Evolutionary conservation across 2,329 filamentous ascomycete genomes (phyloP).

Genomic region (Pyrenophora seminiperda): DNA sequence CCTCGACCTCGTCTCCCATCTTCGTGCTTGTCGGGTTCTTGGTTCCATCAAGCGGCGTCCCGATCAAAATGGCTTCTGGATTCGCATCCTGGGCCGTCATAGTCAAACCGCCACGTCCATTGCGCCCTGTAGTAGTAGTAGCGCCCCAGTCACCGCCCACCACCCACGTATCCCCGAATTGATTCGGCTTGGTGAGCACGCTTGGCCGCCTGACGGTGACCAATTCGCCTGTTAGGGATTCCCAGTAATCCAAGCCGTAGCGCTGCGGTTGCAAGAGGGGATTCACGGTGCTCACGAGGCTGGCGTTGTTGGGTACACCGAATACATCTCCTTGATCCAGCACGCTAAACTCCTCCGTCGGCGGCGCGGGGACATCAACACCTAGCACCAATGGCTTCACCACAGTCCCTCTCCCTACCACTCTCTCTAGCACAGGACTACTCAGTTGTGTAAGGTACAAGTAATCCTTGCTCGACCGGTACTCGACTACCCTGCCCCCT

Average conservation of each 20-base stretch:
- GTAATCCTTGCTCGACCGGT: constrained; percentile 61
- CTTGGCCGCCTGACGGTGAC: constrained; percentile 65
- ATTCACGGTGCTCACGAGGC: constrained; percentile 63
- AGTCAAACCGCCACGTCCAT: constrained; percentile 68
- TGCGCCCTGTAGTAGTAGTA: constrained; percentile 67
- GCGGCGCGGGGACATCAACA: constrained; percentile 61
- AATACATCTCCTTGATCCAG: constrained; percentile 71
- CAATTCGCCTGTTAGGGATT: constrained; percentile 69
- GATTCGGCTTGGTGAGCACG: constrained; percentile 65
- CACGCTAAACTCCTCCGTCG: constrained; percentile 64
- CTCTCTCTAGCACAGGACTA: constrained; percentile 59
- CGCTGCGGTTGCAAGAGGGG: constrained; percentile 63
- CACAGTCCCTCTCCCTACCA: constrained; percentile 60
- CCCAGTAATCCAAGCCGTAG: constrained; percentile 76
- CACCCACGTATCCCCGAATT: constrained; percentile 72
- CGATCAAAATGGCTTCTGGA: constrained; percentile 70
- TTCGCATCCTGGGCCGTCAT: constrained; percentile 67
- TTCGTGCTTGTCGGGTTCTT: constrained; percentile 64
- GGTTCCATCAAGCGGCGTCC: constrained; percentile 67
- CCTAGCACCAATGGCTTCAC: constrained; percentile 67
- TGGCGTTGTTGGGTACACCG: constrained; percentile 65
- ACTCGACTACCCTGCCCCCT: constrained; percentile 65
- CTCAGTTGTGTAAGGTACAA: constrained; percentile 68
- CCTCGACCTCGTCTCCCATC: constrained; percentile 67
- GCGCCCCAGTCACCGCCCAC: constrained; percentile 64